phyloP scores from a whole-genome alignment of 805 yeast genomes.

The Spencermartinsiella europaea region DNA sequence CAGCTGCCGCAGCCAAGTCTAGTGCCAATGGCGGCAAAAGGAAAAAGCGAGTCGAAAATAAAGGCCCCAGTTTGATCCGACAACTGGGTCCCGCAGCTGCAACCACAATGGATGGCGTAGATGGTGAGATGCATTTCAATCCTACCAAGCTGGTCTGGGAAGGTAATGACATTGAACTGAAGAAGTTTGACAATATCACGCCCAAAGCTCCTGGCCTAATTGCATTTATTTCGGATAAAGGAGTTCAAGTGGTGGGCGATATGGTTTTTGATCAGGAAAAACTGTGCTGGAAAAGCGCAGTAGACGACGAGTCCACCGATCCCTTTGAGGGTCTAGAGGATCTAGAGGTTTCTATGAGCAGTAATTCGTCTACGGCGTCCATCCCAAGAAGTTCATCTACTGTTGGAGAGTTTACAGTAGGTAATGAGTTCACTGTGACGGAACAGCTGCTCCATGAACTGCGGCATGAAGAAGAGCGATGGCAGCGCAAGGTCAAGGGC shows the following conservation, averaged over 20 bases:
- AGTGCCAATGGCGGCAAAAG: conserved; percentile 1
- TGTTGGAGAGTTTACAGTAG: conserved; percentile 26
- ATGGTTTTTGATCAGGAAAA: conserved; percentile 59
- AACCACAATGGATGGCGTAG: conserved; percentile 16
- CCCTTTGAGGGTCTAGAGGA: conserved; percentile 52
- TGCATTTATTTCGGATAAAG: conserved; percentile 32
- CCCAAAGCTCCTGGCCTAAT: conserved; percentile 31
- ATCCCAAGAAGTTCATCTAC: not conserved
- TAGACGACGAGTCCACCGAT: conserved; percentile 34
- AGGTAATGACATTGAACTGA: conserved; percentile 57
- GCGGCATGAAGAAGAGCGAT: conserved; percentile 32
- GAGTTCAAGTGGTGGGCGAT: conserved; percentile 44
- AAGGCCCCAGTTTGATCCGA: conserved; percentile 13
- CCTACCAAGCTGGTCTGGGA: conserved; percentile 52
- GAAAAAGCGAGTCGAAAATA: conserved; percentile 5
- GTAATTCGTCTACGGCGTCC: not conserved
- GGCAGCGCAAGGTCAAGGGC: conserved; percentile 30
- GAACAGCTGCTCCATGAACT: conserved; percentile 24
- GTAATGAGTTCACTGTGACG: conserved; percentile 31
- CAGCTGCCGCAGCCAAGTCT: conserved; percentile 7
- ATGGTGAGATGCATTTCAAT: conserved; percentile 49
- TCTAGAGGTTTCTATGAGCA: conserved; percentile 23
- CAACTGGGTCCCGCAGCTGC: conserved; percentile 18
- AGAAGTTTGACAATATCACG: conserved; percentile 41
- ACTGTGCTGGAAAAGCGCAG: conserved; percentile 53